These are phyloP conservation scores for Fusarium sororula DNA, from an alignment of 2,329 filamentous ascomycete genomes.

Conservation along the genomic window DNA sequence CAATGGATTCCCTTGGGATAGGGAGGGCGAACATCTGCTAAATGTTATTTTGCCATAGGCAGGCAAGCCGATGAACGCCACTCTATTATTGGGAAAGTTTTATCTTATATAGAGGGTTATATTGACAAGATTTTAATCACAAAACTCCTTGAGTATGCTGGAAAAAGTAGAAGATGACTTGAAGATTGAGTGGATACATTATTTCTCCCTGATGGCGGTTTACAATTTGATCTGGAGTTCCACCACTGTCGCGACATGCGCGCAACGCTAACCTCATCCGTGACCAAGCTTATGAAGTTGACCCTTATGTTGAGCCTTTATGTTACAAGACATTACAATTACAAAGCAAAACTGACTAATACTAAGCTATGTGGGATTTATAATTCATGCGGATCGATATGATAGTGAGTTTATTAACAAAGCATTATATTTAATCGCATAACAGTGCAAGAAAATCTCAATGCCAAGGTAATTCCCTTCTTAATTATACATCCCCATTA, in stretches of 20 bases:
- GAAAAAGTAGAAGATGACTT: too few relatives aligned
- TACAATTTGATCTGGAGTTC: not conserved
- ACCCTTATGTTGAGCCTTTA: not conserved
- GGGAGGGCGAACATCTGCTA: not conserved
- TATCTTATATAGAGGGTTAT: not conserved
- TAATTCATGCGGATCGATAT: fast-evolving
- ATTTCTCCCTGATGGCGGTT: not conserved
- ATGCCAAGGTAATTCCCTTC: not conserved
- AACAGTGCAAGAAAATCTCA: fast-evolving
- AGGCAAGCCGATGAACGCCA: fast-evolving
- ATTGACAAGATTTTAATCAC: fast-evolving
- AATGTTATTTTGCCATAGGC: not conserved
- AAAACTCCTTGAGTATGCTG: fast-evolving
- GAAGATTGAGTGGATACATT: not conserved
- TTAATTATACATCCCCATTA: not conserved
- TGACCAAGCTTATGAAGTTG: not conserved
- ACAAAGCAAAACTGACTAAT: not conserved
- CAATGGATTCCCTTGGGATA: not conserved
- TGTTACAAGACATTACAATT: not conserved
- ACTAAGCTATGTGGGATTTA: not conserved
- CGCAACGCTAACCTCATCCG: not conserved
- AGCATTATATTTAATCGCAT: not conserved
- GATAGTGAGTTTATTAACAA: fast-evolving
- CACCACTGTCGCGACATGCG: not conserved
- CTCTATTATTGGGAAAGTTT: not conserved